A percentile compares a stretch with the other conserved stretches of the same genome.
These are phyloP conservation scores for Rhizopogon vulgaris DNA, from an alignment of 768 basidiomycete genomes.

Conservation along the genomic window DNA sequence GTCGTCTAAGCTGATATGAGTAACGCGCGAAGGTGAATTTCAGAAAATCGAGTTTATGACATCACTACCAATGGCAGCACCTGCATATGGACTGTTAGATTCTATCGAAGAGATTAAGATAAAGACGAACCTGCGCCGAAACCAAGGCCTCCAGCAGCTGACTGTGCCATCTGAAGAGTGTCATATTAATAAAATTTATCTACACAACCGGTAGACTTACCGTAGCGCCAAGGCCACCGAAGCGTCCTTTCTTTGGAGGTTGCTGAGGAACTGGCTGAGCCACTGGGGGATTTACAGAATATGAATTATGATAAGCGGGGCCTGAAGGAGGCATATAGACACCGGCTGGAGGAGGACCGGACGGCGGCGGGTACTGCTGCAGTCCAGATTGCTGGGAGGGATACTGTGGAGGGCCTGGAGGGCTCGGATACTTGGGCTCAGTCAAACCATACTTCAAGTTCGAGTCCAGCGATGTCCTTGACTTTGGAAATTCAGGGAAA, in stretches of 20 bases:
- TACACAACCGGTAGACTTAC: constrained; percentile 16
- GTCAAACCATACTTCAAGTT: constrained; percentile 5
- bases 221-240: constrained; percentile 33
- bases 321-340: constrained; percentile 12
- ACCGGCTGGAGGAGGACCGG: constrained; percentile 1
- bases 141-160: constrained; percentile 37
- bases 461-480: constrained; percentile 5
- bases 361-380: constrained; percentile 6
- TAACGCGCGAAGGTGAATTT: not conserved
- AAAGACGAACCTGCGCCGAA: constrained; percentile 37
- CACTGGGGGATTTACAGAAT: constrained; percentile 24
- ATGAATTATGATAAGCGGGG: constrained; percentile 13
- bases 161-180: constrained; percentile 21
- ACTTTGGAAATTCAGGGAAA: constrained; percentile 18
- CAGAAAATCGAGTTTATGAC: constrained; percentile 46
- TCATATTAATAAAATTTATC: not conserved
- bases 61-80: constrained; percentile 38
- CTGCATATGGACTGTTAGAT: constrained; percentile 19
- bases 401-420: constrained; percentile 10
- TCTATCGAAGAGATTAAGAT: not conserved
- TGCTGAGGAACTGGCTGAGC: constrained; percentile 25
- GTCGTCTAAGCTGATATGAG: not conserved
- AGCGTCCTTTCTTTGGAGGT: constrained; percentile 30
- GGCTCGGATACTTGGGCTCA: constrained; percentile 7
- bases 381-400: not conserved